phyloP scores from a whole-genome alignment of 805 yeast species.

The Cyberlindnera sargentensis region DNA sequence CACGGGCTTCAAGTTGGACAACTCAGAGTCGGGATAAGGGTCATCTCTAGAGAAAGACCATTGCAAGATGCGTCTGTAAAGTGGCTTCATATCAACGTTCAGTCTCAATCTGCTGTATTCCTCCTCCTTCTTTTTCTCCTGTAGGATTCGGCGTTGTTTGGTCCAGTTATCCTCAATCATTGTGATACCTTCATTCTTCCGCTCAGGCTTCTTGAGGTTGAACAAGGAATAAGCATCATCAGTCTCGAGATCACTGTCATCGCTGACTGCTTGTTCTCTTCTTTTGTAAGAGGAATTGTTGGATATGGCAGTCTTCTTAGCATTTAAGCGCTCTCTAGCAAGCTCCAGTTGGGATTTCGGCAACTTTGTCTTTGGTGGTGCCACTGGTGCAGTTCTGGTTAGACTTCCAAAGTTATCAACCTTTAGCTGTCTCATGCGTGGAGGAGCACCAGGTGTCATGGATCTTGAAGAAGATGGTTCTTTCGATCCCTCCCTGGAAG shows the following conservation, averaged over 20 bases:
- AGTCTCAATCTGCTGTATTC: constrained; percentile 73
- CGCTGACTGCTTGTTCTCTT: constrained; percentile 2
- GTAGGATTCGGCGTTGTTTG: constrained; percentile 25
- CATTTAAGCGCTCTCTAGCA: constrained; percentile 27
- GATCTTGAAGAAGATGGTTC: constrained; percentile 17
- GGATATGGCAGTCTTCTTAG: constrained; percentile 31
- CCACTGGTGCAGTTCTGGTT: constrained; percentile 21
- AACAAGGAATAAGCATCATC: constrained; percentile 27
- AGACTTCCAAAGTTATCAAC: constrained; percentile 32
- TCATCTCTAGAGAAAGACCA: constrained; percentile 66
- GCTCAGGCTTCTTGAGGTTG: constrained; percentile 25
- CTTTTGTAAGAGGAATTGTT: constrained; percentile 26
- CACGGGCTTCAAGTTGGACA: constrained; percentile 29
- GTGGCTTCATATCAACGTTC: constrained; percentile 68
- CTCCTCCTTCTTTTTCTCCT: constrained; percentile 48
- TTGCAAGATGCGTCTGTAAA: constrained; percentile 58
- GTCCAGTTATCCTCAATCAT: constrained; percentile 25
- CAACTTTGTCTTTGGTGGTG: constrained; percentile 20
- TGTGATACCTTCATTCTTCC: constrained; percentile 24
- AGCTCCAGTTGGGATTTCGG: constrained; percentile 32
- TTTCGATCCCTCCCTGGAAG: neutral
- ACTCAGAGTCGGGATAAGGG: constrained; percentile 53
- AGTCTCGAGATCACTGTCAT: constrained; percentile 27
- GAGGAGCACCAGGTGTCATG: constrained; percentile 2
- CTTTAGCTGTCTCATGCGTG: constrained; percentile 26